These are phyloP conservation scores for Vaccinium darrowii DNA, from an alignment of 148 eudicot genomes.

Conservation along the genomic window DNA sequence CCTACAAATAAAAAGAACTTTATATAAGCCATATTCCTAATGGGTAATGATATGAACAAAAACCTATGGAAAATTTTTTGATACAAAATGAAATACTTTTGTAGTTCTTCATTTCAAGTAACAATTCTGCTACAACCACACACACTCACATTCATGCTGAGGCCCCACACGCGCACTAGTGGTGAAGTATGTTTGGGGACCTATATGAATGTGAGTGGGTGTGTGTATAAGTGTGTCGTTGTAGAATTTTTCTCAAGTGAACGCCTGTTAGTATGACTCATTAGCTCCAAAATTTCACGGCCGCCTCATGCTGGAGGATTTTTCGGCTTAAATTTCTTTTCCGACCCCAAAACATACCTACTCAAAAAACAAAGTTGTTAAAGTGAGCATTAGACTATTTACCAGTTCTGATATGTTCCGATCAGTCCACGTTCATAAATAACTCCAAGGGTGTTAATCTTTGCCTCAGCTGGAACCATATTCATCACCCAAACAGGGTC, in stretches of 20 bases:
- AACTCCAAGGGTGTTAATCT: conserved; percentile 68
- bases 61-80: background rate
- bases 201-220: too few relatives aligned
- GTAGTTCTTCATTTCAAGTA: background rate
- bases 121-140: too few relatives aligned
- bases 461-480: conserved; percentile 62
- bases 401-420: conserved; percentile 82
- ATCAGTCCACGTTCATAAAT: conserved; percentile 71
- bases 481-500: conserved; percentile 87
- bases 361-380: background rate
- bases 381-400: background rate
- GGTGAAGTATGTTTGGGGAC: too few relatives aligned
- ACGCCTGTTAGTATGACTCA: background rate
- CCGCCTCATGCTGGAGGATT: background rate
- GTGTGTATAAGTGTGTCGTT: too few relatives aligned
- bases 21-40: background rate
- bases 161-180: too few relatives aligned
- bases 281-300: background rate
- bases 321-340: background rate
- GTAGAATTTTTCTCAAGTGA: background rate
- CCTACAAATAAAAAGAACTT: conserved; percentile 34
- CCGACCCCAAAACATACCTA: background rate
- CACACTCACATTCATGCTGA: too few relatives aligned
- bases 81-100: background rate
- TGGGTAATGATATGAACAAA: background rate